phyloP scores from a whole-genome alignment of 2,329 filamentous ascomycete species.

The Endoconidiophora laricicola region DNA sequence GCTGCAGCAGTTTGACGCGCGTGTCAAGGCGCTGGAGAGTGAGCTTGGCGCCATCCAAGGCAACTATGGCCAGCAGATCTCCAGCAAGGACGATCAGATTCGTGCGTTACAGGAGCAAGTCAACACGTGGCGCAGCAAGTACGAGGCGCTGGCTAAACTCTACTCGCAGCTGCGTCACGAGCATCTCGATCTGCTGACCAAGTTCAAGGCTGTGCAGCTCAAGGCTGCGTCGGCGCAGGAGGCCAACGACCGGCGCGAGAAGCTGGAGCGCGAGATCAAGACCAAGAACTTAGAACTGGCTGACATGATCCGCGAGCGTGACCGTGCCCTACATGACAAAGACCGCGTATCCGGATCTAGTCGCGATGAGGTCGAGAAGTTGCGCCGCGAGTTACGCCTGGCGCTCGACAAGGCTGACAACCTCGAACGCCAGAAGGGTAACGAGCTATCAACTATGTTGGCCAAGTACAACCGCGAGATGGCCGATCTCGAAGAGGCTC shows the following conservation, averaged over 20 bases:
- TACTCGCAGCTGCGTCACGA: constrained; percentile 93
- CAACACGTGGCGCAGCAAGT: constrained; percentile 94
- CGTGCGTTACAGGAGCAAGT: constrained; percentile 86
- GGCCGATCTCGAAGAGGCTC: constrained; percentile 84
- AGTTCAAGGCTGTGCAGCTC: constrained; percentile 88
- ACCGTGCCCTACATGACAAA: constrained; percentile 83
- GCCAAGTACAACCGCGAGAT: constrained; percentile 95
- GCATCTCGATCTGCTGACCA: constrained; percentile 85
- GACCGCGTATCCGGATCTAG: constrained; percentile 73
- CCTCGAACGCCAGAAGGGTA: constrained; percentile 80
- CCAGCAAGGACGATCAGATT: constrained; percentile 90
- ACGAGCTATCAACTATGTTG: constrained; percentile 85
- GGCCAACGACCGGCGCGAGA: constrained; percentile 86
- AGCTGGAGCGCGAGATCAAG: constrained; percentile 93
- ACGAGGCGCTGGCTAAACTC: constrained; percentile 87
- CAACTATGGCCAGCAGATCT: constrained; percentile 70
- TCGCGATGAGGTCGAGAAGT: constrained; percentile 85
- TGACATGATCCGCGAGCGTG: constrained; percentile 94
- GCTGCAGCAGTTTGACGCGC: constrained; percentile 89
- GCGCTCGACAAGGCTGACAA: constrained; percentile 86
- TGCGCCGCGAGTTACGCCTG: constrained; percentile 84
- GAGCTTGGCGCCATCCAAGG: constrained; percentile 69
- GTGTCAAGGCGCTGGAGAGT: constrained; percentile 80
- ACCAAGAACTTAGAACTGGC: constrained; percentile 98
- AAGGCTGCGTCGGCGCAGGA: constrained; percentile 96